These are phyloP conservation scores for Eucalyptus lansdowneana DNA, from an alignment of 345 rosid genomes.

Conservation along the genomic window DNA sequence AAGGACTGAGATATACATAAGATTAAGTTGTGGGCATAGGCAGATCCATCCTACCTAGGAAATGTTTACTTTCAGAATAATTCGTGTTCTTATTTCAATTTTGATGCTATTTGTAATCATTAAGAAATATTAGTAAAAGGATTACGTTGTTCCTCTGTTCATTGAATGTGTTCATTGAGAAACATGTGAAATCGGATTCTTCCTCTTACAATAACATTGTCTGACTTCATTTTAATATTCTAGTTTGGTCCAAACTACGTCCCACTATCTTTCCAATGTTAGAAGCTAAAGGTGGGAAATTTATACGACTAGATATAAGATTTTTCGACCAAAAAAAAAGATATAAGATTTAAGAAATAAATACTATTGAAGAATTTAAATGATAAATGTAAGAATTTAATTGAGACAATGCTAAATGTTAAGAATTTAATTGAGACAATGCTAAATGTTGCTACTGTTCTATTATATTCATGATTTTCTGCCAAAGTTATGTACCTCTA, in stretches of 20 bases:
- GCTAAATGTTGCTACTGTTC: neutral
- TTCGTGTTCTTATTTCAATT: neutral
- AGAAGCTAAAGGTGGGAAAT: neutral
- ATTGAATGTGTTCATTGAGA: no score
- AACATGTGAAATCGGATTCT: neutral
- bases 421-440: no score
- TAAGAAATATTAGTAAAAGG: neutral
- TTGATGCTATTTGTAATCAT: neutral
- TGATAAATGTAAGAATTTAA: no score
- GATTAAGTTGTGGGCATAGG: neutral
- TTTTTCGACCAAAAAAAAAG: no score
- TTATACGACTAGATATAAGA: neutral
- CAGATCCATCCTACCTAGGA: neutral
- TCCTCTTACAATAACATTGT: neutral
- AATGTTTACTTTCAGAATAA: neutral
- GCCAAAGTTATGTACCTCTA: neutral
- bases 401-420: fast-evolving
- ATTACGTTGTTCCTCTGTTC: neutral
- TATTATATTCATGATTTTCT: fast-evolving
- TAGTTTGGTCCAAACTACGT: neutral
- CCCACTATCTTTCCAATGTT: neutral
- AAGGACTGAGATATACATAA: neutral
- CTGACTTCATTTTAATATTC: no score
- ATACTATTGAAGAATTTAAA: neutral
- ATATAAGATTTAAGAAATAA: no score